These are phyloP conservation scores for Aschersonia sp. DNA, from an alignment of 2,329 filamentous ascomycete genomes.

Conservation along the genomic window DNA sequence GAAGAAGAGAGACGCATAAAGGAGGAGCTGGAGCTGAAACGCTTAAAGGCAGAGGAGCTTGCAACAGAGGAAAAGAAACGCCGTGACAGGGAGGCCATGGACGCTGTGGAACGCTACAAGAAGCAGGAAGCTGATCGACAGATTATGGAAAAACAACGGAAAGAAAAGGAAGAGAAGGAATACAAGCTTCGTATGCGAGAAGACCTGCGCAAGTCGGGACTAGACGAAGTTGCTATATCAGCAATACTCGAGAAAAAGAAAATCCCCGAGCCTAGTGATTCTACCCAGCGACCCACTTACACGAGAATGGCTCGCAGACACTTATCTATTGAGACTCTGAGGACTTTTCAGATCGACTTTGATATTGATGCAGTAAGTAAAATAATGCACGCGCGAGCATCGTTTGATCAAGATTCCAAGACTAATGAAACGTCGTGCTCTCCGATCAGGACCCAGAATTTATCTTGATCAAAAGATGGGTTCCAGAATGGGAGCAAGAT, in stretches of 20 bases:
- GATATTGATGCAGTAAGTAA: constrained; percentile 38
- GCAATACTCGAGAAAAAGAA: constrained; percentile 45
- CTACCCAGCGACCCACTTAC: constrained; percentile 34
- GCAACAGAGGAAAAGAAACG: constrained; percentile 27
- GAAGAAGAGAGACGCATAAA: constrained; percentile 36
- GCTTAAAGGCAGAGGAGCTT: constrained; percentile 30
- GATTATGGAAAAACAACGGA: constrained; percentile 30
- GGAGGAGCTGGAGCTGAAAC: constrained; percentile 34
- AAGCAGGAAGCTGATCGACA: constrained; percentile 31
- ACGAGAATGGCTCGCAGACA: constrained; percentile 49
- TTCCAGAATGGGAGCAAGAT: constrained; percentile 57
- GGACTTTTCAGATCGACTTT: constrained; percentile 40
- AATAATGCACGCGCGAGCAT: background rate
- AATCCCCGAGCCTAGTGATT: constrained; percentile 17
- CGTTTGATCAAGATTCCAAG: background rate
- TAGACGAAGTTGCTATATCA: constrained; percentile 43
- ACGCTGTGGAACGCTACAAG: constrained; percentile 37
- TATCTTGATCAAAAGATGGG: constrained; percentile 59
- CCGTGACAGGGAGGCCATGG: constrained; percentile 29
- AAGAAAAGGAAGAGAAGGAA: constrained; percentile 34
- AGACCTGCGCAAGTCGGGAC: constrained; percentile 41
- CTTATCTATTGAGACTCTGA: constrained; percentile 46
- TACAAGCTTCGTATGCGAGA: constrained; percentile 42
- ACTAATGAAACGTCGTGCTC: background rate
- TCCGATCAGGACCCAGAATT: constrained; percentile 46